Evolutionary conservation across 805 yeast species (phyloP).

Genomic region (Suhomyces faveliae): DNA sequence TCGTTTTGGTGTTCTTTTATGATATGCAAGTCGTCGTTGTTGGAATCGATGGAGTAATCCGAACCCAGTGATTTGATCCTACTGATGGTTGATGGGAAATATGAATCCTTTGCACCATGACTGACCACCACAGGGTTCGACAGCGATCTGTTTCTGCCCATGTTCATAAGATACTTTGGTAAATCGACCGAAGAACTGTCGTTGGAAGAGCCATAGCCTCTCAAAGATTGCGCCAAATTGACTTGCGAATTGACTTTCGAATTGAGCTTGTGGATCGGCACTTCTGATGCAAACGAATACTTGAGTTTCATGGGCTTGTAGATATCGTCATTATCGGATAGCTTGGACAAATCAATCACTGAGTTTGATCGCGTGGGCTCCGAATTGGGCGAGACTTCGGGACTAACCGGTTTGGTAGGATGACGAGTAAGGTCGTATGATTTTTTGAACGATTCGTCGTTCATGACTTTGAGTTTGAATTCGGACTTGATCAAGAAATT

Average conservation of each 20-base stretch:
- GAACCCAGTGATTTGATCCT: constrained; percentile 9
- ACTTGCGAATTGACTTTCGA: constrained; percentile 42
- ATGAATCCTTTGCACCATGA: constrained; percentile 24
- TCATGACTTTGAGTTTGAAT: constrained; percentile 36
- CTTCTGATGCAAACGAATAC: constrained; percentile 38
- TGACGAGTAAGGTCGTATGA: constrained; percentile 28
- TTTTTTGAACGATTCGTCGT: constrained; percentile 36
- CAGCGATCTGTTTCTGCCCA: constrained; percentile 20
- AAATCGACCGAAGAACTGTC: constrained; percentile 26
- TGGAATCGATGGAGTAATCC: constrained; percentile 10
- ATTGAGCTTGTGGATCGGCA: constrained; percentile 38
- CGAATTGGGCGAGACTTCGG: constrained; percentile 42
- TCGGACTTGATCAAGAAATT: constrained; percentile 31
- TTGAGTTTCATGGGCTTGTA: constrained; percentile 39
- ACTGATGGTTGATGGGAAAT: constrained; percentile 21
- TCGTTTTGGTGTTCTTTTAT: constrained; percentile 21
- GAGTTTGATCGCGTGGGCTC: constrained; percentile 43
- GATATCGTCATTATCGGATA: constrained; percentile 33
- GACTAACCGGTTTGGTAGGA: constrained; percentile 37
- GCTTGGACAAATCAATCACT: constrained; percentile 38
- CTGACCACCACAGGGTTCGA: constrained; percentile 22
- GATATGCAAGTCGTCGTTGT: constrained; percentile 17
- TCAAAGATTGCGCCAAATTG: constrained; percentile 21
- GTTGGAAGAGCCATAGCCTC: constrained; percentile 17
- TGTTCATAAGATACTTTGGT: constrained; percentile 14